Base-by-base conservation (phyloP, 1,284 basidiomycete species). In the Fomitiporia mediterranea region DNA sequence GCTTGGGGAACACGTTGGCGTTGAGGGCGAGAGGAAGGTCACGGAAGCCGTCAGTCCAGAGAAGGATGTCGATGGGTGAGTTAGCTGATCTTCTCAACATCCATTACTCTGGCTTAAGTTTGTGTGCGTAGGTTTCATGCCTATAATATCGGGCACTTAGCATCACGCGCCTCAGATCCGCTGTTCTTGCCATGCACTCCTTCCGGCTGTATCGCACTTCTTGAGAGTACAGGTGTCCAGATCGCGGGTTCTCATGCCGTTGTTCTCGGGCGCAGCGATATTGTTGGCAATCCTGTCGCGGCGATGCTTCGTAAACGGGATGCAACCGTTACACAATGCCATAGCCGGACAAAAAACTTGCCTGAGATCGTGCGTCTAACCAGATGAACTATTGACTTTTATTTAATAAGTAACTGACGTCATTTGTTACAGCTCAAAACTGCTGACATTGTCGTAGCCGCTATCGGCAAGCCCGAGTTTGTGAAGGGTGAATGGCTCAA, bases 291-390 rank as follows among this genome's bases (percentile, higher is more conserved):
- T 66, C 97, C 97, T 34, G 94, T 98, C 56, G 85, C 88, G 32
- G 88, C 91, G 28, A 86, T 99, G 76, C 80, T 99, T 54, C 82
- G 94, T 65, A 89, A 87, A 70, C 83, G 83, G 61, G 91, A 99
- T 69, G 95, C 95, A 28, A 99, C 97, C 34, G 94, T 99, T 62
- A 99, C 95, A 27, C 96, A 98, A 72, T 97, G 95, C 69, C 97
- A 99, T 73, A 94, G 92, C 64, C 81, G 83, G 52, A 97, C 95
- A 49, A 81, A 83, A 69, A 83, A 94, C 68, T 75, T 99, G 39
- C 81, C 88, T 60, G 75, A 80, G 37, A 83, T 94, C 65, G 89
- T 91, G 68, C 62, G 84, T 71, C 42, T 38, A 58, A 48, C 47
- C 53, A 50, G 13, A 51, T 34, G 5, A 60, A 54, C 44, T 34